These are phyloP conservation scores for Gaertneriomyces sp. DNA, from an alignment of 192 early-diverging fungal genomes.

Conservation along the genomic window DNA sequence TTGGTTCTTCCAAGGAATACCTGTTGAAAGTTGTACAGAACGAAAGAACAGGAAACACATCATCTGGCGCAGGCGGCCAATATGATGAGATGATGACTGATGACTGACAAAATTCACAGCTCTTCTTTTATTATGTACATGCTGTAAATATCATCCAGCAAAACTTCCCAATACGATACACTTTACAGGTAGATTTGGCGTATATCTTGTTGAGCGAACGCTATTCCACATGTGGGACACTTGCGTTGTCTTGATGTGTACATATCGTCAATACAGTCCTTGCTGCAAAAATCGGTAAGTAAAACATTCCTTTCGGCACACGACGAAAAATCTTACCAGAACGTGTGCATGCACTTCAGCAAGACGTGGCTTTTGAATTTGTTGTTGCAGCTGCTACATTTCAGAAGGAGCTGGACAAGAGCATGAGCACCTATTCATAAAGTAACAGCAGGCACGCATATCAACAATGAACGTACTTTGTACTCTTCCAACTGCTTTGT, in stretches of 20 bases:
- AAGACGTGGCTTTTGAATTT: conserved; percentile 83
- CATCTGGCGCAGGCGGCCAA: too few relatives aligned
- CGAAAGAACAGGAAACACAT: neutral
- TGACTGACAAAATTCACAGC: too few relatives aligned
- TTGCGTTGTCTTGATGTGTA: conserved; percentile 86
- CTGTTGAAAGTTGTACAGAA: conserved; percentile 29
- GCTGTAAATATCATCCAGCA: too few relatives aligned
- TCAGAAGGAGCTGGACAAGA: conserved; percentile 68
- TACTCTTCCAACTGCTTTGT: conserved; percentile 49
- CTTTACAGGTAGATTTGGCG: conserved; percentile 73
- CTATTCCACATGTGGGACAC: conserved; percentile 85
- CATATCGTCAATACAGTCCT: conserved; percentile 82
- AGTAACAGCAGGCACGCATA: neutral
- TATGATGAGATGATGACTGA: too few relatives aligned
- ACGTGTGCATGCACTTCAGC: conserved; percentile 90
- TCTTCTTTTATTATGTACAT: too few relatives aligned
- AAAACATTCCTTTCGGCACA: too few relatives aligned
- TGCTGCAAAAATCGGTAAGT: conserved; percentile 33
- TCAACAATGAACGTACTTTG: conserved; percentile 39
- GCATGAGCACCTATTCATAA: neutral
- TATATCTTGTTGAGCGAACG: conserved; percentile 81
- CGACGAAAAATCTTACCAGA: conserved; percentile 56
- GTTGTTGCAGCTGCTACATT: conserved; percentile 83
- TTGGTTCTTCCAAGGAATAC: conserved; percentile 49
- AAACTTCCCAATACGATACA: too few relatives aligned